Percentiles rank a stretch among this genome's conserved stretches.
Evolutionary conservation across 805 yeast species (phyloP).

Genomic region (Candida boleticola): DNA sequence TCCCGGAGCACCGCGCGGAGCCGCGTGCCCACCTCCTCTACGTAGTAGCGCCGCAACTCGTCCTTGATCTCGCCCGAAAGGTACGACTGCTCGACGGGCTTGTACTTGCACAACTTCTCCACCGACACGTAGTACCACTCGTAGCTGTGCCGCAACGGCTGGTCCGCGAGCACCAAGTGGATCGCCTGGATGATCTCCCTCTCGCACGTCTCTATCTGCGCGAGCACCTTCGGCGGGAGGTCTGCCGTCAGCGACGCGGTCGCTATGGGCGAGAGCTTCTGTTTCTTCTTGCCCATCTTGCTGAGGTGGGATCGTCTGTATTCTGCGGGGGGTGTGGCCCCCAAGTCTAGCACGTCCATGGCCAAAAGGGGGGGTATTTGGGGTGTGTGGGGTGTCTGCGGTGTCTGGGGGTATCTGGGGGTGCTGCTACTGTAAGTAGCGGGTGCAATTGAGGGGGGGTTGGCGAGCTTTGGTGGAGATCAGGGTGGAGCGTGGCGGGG

Average conservation of each 20-base stretch:
- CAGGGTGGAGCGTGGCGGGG: no score
- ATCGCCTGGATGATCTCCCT: slow-evolving; percentile 9
- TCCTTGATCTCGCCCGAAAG: slow-evolving; percentile 19
- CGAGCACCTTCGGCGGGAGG: background rate
- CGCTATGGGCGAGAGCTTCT: background rate
- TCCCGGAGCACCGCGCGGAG: slow-evolving; percentile 6
- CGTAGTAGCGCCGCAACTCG: slow-evolving; percentile 18
- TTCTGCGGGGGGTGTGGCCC: background rate
- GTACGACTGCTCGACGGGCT: slow-evolving; percentile 31
- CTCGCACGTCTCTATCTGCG: background rate
- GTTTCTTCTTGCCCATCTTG: background rate
- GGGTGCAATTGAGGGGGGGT: no score
- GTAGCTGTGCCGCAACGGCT: slow-evolving; percentile 17
- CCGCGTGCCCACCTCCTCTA: slow-evolving; percentile 9
- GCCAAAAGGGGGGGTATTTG: no score
- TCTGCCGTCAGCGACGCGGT: background rate
- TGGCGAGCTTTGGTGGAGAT: no score
- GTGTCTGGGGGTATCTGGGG: no score
- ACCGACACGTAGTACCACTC: slow-evolving; percentile 25
- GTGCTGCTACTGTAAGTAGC: no score
- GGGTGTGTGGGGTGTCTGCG: no score
- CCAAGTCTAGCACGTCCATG: slow-evolving; percentile 5
- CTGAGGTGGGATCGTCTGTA: slow-evolving; percentile 2
- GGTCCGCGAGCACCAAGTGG: slow-evolving; percentile 17
- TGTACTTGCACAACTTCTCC: slow-evolving; percentile 30